A percentile compares a stretch with the other conserved stretches of the same genome.
Conservation (phyloP, 768 basidiomycete genomes). For the Mycena venus region DNA sequence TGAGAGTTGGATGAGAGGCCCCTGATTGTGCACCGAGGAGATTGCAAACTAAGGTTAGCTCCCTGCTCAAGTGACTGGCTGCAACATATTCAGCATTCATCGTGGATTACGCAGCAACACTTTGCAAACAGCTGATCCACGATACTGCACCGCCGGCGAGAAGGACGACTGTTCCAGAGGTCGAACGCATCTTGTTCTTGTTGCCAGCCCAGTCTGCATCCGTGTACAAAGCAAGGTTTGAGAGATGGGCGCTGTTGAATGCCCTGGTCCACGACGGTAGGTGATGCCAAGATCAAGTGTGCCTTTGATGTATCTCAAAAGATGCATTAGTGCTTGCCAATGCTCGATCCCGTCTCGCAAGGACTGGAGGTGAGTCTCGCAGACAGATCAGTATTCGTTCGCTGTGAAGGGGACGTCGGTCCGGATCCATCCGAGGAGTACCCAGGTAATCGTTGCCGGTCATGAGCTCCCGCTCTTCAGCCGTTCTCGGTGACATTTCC, state of each 20-base stretch:
- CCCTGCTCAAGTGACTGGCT: not conserved
- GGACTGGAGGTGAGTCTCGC: not conserved
- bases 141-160: not conserved
- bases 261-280: not conserved
- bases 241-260: not conserved
- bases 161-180: not conserved
- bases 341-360: not conserved
- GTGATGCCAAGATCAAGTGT: not conserved
- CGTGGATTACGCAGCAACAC: not conserved
- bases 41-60: not conserved
- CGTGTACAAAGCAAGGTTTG: not conserved
- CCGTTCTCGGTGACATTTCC: not conserved
- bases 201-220: not conserved
- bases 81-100: constrained; percentile 8
- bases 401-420: not conserved
- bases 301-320: not conserved
- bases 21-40: too few relatives aligned
- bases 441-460: not conserved
- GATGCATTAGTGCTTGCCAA: not conserved
- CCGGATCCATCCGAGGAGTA: not conserved
- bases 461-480: not conserved
- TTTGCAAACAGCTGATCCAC: not conserved
- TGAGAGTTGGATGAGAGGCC: too few relatives aligned
- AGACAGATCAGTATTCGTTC: too few relatives aligned
- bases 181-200: not conserved